Conservation (phyloP, 805 yeast species). For the Phaffomyces antillensis region DNA sequence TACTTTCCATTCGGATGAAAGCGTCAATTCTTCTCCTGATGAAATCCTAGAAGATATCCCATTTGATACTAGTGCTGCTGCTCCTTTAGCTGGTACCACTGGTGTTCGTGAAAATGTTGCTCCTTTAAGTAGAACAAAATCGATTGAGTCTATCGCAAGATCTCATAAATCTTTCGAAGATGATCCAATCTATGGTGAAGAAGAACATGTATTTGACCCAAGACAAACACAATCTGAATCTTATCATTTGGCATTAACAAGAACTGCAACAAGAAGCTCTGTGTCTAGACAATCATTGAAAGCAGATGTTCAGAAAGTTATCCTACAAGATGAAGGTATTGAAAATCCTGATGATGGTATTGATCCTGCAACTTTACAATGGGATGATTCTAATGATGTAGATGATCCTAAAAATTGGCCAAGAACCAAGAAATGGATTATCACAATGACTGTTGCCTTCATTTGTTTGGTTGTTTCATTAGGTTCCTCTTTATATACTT, state of each 20-base stretch:
- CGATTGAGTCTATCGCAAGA: slow-evolving; percentile 6
- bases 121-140: slow-evolving; percentile 1
- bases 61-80: slow-evolving; percentile 2
- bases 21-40: not conserved
- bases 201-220: slow-evolving; percentile 6
- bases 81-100: slow-evolving; percentile 4
- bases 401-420: slow-evolving; percentile 71
- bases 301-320: slow-evolving; percentile 2
- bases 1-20: not conserved
- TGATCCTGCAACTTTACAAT: slow-evolving; percentile 37
- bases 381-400: slow-evolving; percentile 59
- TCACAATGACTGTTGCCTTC: slow-evolving; percentile 57
- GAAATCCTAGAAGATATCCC: not conserved
- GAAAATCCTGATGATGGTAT: slow-evolving; percentile 19
- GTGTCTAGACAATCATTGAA: slow-evolving; percentile 6
- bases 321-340: slow-evolving; percentile 14
- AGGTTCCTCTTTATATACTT: slow-evolving; percentile 68
- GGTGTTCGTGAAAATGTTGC: slow-evolving; percentile 4
- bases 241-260: slow-evolving; percentile 18
- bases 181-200: slow-evolving; percentile 14
- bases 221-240: slow-evolving; percentile 13
- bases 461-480: slow-evolving; percentile 64
- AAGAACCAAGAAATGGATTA: slow-evolving; percentile 50
- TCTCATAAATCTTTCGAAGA: slow-evolving; percentile 14
- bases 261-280: slow-evolving; percentile 22